These are phyloP conservation scores for Hypoxylon sp. DNA, from an alignment of 2,329 filamentous ascomycete species.

Conservation along the genomic window DNA sequence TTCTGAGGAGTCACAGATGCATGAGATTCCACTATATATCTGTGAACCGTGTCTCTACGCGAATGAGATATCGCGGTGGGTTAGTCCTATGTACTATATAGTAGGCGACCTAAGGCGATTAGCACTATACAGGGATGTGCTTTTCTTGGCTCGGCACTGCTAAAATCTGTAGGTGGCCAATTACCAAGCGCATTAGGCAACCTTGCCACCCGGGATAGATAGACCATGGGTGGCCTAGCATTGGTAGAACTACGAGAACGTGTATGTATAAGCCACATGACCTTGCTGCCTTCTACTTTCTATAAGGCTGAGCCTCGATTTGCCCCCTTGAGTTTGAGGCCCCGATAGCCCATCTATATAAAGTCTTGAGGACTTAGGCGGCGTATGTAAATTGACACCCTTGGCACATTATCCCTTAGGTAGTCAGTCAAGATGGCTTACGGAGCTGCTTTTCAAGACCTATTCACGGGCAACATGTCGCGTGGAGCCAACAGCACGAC, in stretches of 20 bases:
- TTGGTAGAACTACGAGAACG: neutral
- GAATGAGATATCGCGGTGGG: neutral
- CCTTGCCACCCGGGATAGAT: conserved; percentile 2
- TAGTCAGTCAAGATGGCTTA: conserved; percentile 22
- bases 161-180: conserved; percentile 2
- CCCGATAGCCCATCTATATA: neutral
- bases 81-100: neutral
- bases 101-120: neutral
- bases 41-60: neutral
- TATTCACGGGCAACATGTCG: conserved; percentile 40
- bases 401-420: neutral
- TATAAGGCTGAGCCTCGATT: neutral
- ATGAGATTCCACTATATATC: neutral
- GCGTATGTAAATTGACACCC: no score
- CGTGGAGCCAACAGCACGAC: conserved; percentile 28
- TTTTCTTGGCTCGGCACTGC: neutral
- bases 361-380: no score
- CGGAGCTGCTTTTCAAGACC: conserved; percentile 6
- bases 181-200: neutral
- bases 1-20: neutral
- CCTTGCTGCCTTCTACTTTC: neutral
- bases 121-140: neutral
- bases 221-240: neutral
- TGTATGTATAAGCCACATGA: conserved; percentile 1
- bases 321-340: neutral